These are phyloP conservation scores for Castanea sativa DNA, from an alignment of 306 rosid genomes.

Conservation along the genomic window DNA sequence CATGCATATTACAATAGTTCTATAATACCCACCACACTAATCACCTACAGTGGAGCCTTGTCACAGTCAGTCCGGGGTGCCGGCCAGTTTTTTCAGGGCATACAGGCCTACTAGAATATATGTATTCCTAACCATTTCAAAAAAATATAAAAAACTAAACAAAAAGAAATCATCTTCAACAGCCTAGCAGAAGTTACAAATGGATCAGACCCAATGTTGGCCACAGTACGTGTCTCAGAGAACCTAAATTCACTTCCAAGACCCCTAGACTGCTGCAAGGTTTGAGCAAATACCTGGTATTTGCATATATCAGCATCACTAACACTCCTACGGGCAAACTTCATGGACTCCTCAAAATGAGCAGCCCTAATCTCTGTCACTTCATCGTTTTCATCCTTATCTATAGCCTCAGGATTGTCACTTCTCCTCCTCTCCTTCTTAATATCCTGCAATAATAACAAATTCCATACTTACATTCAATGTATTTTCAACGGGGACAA, in stretches of 20 bases:
- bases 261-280: slow-evolving; percentile 57
- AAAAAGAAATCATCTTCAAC: too few relatives aligned
- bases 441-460: slow-evolving; percentile 37
- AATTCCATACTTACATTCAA: neutral
- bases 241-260: slow-evolving; percentile 54
- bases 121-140: too few relatives aligned
- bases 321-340: slow-evolving; percentile 56
- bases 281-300: slow-evolving; percentile 60
- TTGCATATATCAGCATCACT: slow-evolving; percentile 58
- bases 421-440: slow-evolving; percentile 43
- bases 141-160: too few relatives aligned
- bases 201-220: slow-evolving; percentile 38
- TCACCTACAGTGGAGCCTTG: too few relatives aligned
- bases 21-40: too few relatives aligned
- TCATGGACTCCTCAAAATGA: slow-evolving; percentile 62
- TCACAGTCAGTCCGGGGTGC: too few relatives aligned
- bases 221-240: slow-evolving; percentile 24
- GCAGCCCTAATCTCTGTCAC: slow-evolving; percentile 50
- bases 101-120: too few relatives aligned
- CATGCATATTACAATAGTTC: too few relatives aligned
- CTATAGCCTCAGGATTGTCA: slow-evolving; percentile 58
- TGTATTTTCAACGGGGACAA: neutral
- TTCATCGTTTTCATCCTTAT: slow-evolving; percentile 44
- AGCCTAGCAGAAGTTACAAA: slow-evolving; percentile 32
- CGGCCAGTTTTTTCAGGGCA: too few relatives aligned